Base-by-base conservation (phyloP, 2,329 filamentous ascomycete genomes). In the Pseudogymnoascus sp. region DNA sequence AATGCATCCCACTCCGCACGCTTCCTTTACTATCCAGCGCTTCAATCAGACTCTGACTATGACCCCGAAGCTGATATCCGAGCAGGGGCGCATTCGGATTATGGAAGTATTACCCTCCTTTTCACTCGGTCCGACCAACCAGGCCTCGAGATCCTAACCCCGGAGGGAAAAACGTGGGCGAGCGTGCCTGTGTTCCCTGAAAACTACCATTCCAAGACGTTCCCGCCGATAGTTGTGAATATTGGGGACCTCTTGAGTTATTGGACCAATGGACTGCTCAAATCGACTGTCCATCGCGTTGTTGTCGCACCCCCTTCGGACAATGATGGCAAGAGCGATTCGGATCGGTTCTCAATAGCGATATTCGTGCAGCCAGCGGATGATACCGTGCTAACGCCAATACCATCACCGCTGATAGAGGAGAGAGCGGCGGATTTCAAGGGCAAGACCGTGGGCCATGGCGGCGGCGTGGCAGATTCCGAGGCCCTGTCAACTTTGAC, bases 11-110 rank as follows among this genome's bases (percentile, higher is more conserved):
- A 31, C 5, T 29, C 47, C 14, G n/a, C 47, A 31, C 86, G 90
- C 31, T 80, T 90, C 68, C 84, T 97, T 1, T 85, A 86, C 75
- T 93, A 91, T 75, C 89, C 88, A 5, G 73, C 72, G 40, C 75
- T 85, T 69, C 69, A 80, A 36, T 62, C 71, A 66, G 71, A 78
- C 63, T 67, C 74, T 51, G 72, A 76, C 61, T 79, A 79, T 69
- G 71, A 79, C 51, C 79, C 80, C 5, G 75, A 76, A 39, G 76
- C 79, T 16, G 90, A 93, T 71, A 84, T 97, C 66, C 87, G 93
- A 29, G 93, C 93, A 5, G 95, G 93, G 64, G 92, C 93, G 0
- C 93, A 97, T 75, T 93, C 89, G 4, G 93, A 97, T 77, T 96
- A 67, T 51, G 86, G 86, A 63, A 84, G 81, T 65, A 76, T 88